These are phyloP conservation scores for Gossypium mustelinum DNA, from an alignment of 345 rosid species.

Conservation along the genomic window DNA sequence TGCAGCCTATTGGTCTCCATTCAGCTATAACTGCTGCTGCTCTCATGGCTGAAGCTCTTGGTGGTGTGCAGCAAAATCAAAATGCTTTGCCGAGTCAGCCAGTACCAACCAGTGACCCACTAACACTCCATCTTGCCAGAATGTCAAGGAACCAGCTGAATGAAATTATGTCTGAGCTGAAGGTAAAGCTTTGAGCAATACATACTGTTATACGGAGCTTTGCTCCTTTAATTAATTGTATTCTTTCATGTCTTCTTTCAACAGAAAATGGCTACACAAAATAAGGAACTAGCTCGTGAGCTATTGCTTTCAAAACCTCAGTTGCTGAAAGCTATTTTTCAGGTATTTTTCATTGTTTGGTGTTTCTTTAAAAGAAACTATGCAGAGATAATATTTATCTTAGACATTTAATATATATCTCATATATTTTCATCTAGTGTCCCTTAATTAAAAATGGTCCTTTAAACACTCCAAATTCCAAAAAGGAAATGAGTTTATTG, in stretches of 20 bases:
- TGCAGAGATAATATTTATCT: background rate
- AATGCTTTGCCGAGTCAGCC: slow-evolving; percentile 43
- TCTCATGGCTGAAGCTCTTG: slow-evolving; percentile 74
- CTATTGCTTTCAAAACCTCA: slow-evolving; percentile 70
- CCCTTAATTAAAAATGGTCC: background rate
- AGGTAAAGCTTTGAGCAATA: slow-evolving; percentile 42
- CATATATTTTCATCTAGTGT: background rate
- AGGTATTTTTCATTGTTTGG: slow-evolving; percentile 40
- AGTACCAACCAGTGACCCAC: slow-evolving; percentile 65
- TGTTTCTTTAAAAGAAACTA: background rate
- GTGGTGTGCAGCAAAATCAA: slow-evolving; percentile 61
- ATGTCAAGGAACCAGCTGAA: slow-evolving; percentile 84
- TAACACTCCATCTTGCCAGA: slow-evolving; percentile 81
- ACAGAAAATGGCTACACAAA: slow-evolving; percentile 70
- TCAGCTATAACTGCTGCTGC: slow-evolving; percentile 75
- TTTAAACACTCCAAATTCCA: background rate
- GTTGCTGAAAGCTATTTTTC: slow-evolving; percentile 81
- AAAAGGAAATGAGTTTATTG: background rate
- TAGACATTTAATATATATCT: background rate
- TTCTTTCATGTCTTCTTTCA: slow-evolving; percentile 13
- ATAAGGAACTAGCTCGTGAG: slow-evolving; percentile 72
- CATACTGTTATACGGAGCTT: background rate
- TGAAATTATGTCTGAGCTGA: slow-evolving; percentile 70
- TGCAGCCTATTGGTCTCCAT: slow-evolving; percentile 86
- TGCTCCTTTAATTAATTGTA: slow-evolving; percentile 7